A percentile compares a stretch with the other conserved stretches of the same genome.
Conservation (phyloP, 179 eudicot species). For the Carnegiea gigantea region DNA sequence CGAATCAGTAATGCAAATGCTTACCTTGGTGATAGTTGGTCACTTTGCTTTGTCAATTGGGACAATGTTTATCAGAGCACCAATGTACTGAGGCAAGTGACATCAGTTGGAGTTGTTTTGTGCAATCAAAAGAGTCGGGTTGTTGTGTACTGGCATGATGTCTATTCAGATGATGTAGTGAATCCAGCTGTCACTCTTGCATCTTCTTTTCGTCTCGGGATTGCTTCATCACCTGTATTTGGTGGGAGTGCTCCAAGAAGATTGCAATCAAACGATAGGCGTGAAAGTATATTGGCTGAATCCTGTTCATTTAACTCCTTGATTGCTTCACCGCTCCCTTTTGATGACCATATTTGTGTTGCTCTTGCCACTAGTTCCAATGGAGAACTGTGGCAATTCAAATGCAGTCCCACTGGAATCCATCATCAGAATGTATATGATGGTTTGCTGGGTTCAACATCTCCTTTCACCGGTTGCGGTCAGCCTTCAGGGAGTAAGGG, state of each 20-base stretch:
- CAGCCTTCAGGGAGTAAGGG: slow-evolving; percentile 51
- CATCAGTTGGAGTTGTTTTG: slow-evolving; percentile 67
- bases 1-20: slow-evolving; percentile 38
- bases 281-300: slow-evolving; percentile 39
- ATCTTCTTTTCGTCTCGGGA: slow-evolving; percentile 46
- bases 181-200: slow-evolving; percentile 44
- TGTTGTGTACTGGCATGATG: slow-evolving; percentile 79
- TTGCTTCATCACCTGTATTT: slow-evolving; percentile 31
- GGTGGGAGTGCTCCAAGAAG: slow-evolving; percentile 39
- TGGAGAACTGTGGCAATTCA: slow-evolving; percentile 82
- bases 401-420: slow-evolving; percentile 66
- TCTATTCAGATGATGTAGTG: slow-evolving; percentile 47
- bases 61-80: slow-evolving; percentile 36
- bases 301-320: slow-evolving; percentile 59
- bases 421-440: slow-evolving; percentile 35
- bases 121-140: slow-evolving; percentile 61
- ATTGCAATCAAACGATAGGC: slow-evolving; percentile 32
- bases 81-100: slow-evolving; percentile 38
- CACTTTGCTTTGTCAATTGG: slow-evolving; percentile 66
- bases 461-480: slow-evolving; percentile 33
- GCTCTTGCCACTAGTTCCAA: slow-evolving; percentile 79
- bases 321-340: slow-evolving; percentile 65
- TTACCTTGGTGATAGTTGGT: slow-evolving; percentile 53
- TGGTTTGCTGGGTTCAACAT: slow-evolving; percentile 31
- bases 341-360: slow-evolving; percentile 44